phyloP scores from a whole-genome alignment of 176 grass and related monocot species.

The Dactylis glomerata region DNA sequence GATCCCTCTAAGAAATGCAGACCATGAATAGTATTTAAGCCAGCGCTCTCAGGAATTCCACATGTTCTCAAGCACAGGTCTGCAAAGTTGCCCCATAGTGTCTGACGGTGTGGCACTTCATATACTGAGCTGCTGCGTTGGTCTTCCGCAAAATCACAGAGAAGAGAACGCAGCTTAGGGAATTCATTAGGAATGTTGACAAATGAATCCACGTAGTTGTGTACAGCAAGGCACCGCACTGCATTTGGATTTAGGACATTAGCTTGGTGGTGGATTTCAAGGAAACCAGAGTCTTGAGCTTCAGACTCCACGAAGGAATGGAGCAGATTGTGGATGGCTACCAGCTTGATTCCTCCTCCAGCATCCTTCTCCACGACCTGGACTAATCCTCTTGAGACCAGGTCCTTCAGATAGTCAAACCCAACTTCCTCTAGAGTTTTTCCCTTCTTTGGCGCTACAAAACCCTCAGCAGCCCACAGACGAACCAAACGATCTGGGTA shows the following conservation, averaged over 20 bases:
- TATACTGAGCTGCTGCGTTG: constrained; percentile 27
- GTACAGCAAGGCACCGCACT: constrained; percentile 42
- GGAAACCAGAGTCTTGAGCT: constrained; percentile 42
- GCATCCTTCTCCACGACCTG: constrained; percentile 42
- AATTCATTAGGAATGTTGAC: constrained; percentile 33
- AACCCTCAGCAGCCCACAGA: constrained; percentile 47
- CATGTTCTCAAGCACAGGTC: constrained; percentile 33
- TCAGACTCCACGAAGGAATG: constrained; percentile 38
- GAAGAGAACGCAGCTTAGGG: constrained; percentile 50
- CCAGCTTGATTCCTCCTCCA: constrained; percentile 31
- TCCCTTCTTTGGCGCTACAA: constrained; percentile 32
- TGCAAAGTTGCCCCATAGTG: constrained; percentile 26
- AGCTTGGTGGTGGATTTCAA: constrained; percentile 41
- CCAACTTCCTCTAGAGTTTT: constrained; percentile 38
- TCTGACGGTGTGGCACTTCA: constrained; percentile 3
- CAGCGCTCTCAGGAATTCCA: background rate
- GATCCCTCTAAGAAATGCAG: constrained; percentile 39
- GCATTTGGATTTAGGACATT: constrained; percentile 25
- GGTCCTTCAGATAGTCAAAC: constrained; percentile 33
- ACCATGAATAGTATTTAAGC: constrained; percentile 12
- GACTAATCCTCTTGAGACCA: constrained; percentile 37
- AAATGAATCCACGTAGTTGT: constrained; percentile 33
- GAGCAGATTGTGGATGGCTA: constrained; percentile 40
- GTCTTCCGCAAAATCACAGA: constrained; percentile 46
- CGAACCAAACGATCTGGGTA: constrained; percentile 30